Base-by-base conservation (phyloP, 352 stramenopile genomes). In the Aphanomyces cochlioides region DNA sequence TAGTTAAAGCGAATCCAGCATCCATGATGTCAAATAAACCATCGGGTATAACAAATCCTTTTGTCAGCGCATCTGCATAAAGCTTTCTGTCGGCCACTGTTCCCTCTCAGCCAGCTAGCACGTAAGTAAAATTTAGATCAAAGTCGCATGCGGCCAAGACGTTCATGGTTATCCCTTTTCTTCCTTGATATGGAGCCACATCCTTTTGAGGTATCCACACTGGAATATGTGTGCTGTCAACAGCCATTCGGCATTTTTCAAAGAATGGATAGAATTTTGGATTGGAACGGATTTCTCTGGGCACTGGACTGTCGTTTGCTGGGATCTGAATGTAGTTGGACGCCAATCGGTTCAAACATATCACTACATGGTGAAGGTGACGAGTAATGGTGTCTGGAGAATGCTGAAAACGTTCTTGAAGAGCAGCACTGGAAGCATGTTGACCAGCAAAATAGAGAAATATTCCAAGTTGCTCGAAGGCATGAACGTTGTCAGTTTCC, bases 131-230 rank as follows among this genome's bases (percentile, higher is more conserved):
- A 13, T 19, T 50, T 39, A 67, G 28, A 63, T 69, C 63, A 56
- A 53, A 59, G 21, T 60, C 47, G 63, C 39, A 53, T 3, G 63
- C 63, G n/a, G 39, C 43, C 19, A 69, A 47, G 39, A 69, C 63
- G n/a, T 69, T 69, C 47, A 67, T 56, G 17, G 43, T 69, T 28
- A 69, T 3, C 7, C 63, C 63, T 69, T 69, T 69, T 69, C 63
- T 15, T 12, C 63, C 66, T 56, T 63, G 63, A 40, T 66, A 69
- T 19, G 17, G 47, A 41, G 39, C 13, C 8, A 67, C 47, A 47
- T 64, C 15, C 15, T 65, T 38, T 12, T 19, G 15, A 8, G 7
- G 7, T 12, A 58, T 3, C 7, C 50, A 28, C 8, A 58, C 50
- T 58, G 50, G 50, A 19, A 58, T 58, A 58, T 58, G 50, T 17